Conservation (phyloP, 2,329 filamentous ascomycete genomes). For the Alternaria ventricosa region DNA sequence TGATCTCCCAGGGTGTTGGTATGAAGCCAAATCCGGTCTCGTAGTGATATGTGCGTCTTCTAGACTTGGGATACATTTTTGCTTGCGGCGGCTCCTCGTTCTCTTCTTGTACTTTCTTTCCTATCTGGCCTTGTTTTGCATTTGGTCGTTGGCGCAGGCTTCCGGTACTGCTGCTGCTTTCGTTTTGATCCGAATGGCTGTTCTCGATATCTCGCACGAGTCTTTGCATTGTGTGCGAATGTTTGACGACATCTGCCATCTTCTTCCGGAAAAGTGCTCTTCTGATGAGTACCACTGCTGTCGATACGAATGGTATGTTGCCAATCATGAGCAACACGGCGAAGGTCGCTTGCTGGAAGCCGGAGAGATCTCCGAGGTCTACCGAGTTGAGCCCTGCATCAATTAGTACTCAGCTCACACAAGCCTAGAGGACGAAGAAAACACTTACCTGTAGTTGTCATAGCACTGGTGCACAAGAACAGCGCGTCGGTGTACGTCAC, state of each 20-base stretch:
- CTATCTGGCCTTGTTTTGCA: neutral
- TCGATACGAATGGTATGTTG: conserved; percentile 40
- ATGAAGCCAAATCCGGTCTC: conserved; percentile 36
- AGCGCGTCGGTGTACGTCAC: conserved; percentile 37
- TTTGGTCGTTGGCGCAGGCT: conserved; percentile 9
- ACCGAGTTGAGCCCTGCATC: conserved; percentile 34
- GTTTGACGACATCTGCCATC: conserved; percentile 35
- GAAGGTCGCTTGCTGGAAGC: conserved; percentile 38
- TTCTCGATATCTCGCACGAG: conserved; percentile 35
- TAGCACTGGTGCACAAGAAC: conserved; percentile 38
- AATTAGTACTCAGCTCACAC: neutral
- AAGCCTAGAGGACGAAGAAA: neutral
- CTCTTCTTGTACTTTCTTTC: neutral
- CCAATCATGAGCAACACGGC: conserved; percentile 37
- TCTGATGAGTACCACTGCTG: conserved; percentile 36
- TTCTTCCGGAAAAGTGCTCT: conserved; percentile 34
- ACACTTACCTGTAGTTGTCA: conserved; percentile 37
- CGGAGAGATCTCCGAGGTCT: conserved; percentile 30
- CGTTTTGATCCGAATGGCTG: conserved; percentile 3
- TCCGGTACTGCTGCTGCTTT: conserved; percentile 9
- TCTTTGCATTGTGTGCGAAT: conserved; percentile 32
- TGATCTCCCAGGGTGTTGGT: conserved; percentile 42
- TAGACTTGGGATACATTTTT: conserved; percentile 18
- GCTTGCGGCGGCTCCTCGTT: conserved; percentile 3
- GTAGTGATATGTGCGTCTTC: conserved; percentile 31